Percentiles rank a stretch among this genome's conserved stretches.
These are phyloP conservation scores for Apiospora arundinis DNA, from an alignment of 2,329 filamentous ascomycete genomes.

Conservation along the genomic window DNA sequence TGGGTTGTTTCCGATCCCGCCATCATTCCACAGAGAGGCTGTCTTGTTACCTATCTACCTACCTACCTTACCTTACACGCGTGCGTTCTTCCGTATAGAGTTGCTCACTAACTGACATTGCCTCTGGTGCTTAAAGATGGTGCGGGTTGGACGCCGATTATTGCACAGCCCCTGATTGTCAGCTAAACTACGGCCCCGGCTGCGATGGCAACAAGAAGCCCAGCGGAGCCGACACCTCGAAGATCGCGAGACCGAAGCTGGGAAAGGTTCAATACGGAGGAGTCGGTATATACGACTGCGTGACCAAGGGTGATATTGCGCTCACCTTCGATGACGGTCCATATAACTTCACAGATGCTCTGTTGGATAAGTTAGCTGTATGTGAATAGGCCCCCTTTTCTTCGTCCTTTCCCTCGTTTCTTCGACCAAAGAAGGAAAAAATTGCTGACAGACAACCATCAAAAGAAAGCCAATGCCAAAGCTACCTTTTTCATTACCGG, in stretches of 20 bases:
- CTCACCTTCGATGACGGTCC: slow-evolving; percentile 71
- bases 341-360: slow-evolving; percentile 61
- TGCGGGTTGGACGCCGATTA: slow-evolving; percentile 37
- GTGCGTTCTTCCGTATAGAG: background rate
- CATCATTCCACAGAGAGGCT: background rate
- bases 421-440: background rate
- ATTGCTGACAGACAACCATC: slow-evolving; percentile 31
- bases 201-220: slow-evolving; percentile 56
- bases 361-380: slow-evolving; percentile 57
- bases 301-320: slow-evolving; percentile 61
- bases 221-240: slow-evolving; percentile 51
- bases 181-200: slow-evolving; percentile 50
- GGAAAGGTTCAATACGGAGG: slow-evolving; percentile 55
- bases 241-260: slow-evolving; percentile 50
- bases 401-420: background rate
- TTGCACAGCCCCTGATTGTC: slow-evolving; percentile 40
- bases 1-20: slow-evolving; percentile 26
- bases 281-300: slow-evolving; percentile 56
- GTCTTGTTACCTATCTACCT: background rate
- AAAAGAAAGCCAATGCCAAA: slow-evolving; percentile 59
- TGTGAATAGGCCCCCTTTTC: background rate
- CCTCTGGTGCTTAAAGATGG: slow-evolving; percentile 30
- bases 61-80: background rate
- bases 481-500: slow-evolving; percentile 69
- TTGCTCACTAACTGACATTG: slow-evolving; percentile 26